Evolutionary conservation across 345 rosid species (phyloP), one percentile per base, ranked within the genome.

Genomic region (Eucalyptus globulus): DNA sequence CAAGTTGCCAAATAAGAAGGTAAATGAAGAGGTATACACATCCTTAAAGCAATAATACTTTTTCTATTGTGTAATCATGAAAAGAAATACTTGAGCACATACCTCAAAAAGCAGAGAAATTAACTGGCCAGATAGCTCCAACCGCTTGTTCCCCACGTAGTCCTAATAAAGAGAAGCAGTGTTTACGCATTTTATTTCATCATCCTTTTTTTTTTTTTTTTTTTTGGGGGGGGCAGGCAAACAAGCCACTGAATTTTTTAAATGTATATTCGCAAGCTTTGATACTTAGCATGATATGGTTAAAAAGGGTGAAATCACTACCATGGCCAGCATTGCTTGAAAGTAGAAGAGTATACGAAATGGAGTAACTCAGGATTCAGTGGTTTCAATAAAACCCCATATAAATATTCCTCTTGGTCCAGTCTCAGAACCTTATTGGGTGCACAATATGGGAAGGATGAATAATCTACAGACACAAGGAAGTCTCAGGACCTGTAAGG

Each of bases 61-160:
- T 76, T 43, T 76, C 85, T 76, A 21, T 11, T 76, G 29, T 40
- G 85, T 76, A 76, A 76, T 76, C 29, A 40, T 72, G 45, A 86
- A 51, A 54, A 86, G 43, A 54, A 51, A 54, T 51, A 40, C 37
- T n/a, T 11, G 86, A 65, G 72, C 19, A 86, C n/a, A 83, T 93
- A 97, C 99, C 99, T 97, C 99, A 93, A 97, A 97, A 76, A 97
- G 97, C 89, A 97, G 93, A 91, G 99, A 97, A 53, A 97, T 95
- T 88, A 97, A 89, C 86, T 97, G 99, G 89, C 99, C 99, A 50
- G 98, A 97, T 89, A 97, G 90, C 94, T 97, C 99, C 93, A 97
- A 91, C 56, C 99, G 93, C 93, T 97, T 97, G 94, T 97, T 97
- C 76, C 99, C 99, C 89, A 97, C 99, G 89, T 97, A 97, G 93